These are phyloP conservation scores for Suillus subalutaceus DNA, from an alignment of 768 basidiomycete species.

Conservation along the genomic window DNA sequence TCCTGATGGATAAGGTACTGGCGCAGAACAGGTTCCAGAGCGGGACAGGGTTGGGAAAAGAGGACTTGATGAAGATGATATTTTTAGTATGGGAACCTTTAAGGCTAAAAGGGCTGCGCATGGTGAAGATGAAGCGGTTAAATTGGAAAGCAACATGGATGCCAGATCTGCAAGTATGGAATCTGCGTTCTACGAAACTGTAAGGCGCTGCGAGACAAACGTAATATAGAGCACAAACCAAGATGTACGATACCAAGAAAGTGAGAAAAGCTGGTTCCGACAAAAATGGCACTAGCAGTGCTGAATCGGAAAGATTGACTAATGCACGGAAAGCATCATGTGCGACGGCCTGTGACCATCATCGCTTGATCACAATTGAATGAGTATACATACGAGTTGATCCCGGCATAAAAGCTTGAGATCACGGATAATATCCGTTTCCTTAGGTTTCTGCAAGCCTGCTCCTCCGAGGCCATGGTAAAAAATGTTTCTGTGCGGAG, in stretches of 20 bases:
- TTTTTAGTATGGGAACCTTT: constrained; percentile 63
- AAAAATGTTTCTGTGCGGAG: constrained; percentile 77
- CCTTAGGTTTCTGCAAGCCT: constrained; percentile 60
- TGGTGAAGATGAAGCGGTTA: constrained; percentile 73
- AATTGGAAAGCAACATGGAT: constrained; percentile 96
- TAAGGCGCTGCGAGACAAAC: constrained; percentile 14
- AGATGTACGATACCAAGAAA: constrained; percentile 88
- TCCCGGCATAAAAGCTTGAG: constrained; percentile 88
- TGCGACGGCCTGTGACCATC: constrained; percentile 66
- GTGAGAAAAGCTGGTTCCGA: constrained; percentile 73
- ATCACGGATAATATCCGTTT: constrained; percentile 74
- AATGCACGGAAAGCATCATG: constrained; percentile 95
- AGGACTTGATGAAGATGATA: constrained; percentile 42
- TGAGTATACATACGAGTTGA: constrained; percentile 60
- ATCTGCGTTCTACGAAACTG: constrained; percentile 70
- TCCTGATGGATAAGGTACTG: constrained; percentile 67
- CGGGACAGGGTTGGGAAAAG: constrained; percentile 79
- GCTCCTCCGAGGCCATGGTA: constrained; percentile 60
- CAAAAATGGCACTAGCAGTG: constrained; percentile 63
- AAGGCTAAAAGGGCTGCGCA: constrained; percentile 66
- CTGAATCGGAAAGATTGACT: constrained; percentile 90
- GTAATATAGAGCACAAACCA: constrained; percentile 49
- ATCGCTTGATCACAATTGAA: constrained; percentile 19
- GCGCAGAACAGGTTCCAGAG: constrained; percentile 76
- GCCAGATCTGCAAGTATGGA: constrained; percentile 92